phyloP scores from a whole-genome alignment of 2,329 filamentous ascomycete species.

The Nemania sp. region DNA sequence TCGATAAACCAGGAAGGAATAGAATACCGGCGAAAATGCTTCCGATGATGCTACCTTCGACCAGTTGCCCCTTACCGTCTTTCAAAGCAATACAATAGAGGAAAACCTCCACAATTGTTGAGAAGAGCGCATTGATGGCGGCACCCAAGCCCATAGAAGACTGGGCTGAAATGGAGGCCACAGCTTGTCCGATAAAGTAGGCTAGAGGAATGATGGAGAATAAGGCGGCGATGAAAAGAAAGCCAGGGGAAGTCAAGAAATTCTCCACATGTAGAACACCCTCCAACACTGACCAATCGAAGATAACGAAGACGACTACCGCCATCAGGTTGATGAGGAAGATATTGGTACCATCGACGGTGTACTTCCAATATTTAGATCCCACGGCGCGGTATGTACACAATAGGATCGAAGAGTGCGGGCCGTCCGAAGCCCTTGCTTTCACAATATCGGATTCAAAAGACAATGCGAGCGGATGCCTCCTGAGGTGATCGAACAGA shows the following conservation, averaged over 20 bases:
- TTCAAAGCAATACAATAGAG: conserved; percentile 94
- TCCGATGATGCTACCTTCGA: conserved; percentile 96
- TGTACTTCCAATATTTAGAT: conserved; percentile 98
- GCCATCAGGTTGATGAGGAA: conserved; percentile 98
- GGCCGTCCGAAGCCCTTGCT: conserved; percentile 75
- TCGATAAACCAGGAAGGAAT: conserved; percentile 92
- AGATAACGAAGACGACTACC: conserved; percentile 92
- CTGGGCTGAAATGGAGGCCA: conserved; percentile 97
- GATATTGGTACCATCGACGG: conserved; percentile 97
- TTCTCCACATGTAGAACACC: conserved; percentile 75
- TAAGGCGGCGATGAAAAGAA: conserved; percentile 86
- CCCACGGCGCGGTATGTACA: conserved; percentile 98
- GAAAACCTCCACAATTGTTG: conserved; percentile 96
- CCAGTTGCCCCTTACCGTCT: conserved; percentile 90
- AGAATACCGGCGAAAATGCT: conserved; percentile 98
- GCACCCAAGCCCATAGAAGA: conserved; percentile 98
- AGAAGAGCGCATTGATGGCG: conserved; percentile 98
- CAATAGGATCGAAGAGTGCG: conserved; percentile 86
- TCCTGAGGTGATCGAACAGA: conserved; percentile 88
- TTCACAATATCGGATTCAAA: conserved; percentile 89
- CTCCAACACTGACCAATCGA: conserved; percentile 87
- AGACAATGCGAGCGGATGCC: conserved; percentile 90
- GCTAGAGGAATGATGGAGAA: conserved; percentile 95
- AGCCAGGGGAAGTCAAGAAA: conserved; percentile 82
- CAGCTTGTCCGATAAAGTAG: conserved; percentile 98